phyloP scores from a whole-genome alignment of 2,329 filamentous ascomycete species.

The Hypoxylon sp. region DNA sequence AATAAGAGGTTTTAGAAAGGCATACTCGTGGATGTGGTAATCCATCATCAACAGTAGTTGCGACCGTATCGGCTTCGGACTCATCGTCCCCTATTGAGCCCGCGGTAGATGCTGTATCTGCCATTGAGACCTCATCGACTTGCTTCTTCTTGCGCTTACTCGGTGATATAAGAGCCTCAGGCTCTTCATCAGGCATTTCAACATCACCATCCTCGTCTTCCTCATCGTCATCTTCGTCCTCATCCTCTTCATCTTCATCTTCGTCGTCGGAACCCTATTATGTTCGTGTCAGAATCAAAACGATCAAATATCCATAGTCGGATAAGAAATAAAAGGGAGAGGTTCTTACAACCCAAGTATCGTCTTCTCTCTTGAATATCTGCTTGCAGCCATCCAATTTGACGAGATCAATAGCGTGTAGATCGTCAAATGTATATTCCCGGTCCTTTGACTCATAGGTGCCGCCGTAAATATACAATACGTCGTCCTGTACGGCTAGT shows the following conservation, averaged over 20 bases:
- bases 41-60: constrained; percentile 76
- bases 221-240: constrained; percentile 66
- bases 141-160: constrained; percentile 72
- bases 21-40: constrained; percentile 77
- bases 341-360: constrained; percentile 82
- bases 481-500: constrained; percentile 90
- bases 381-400: constrained; percentile 96
- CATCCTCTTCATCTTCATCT: constrained; percentile 64
- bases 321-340: constrained; percentile 58
- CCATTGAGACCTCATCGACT: constrained; percentile 59
- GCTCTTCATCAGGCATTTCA: constrained; percentile 65
- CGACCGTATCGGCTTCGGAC: constrained; percentile 61
- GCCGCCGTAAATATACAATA: constrained; percentile 93
- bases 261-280: constrained; percentile 68
- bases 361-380: constrained; percentile 85
- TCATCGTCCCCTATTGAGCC: constrained; percentile 60
- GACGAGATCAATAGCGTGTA: constrained; percentile 93
- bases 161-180: constrained; percentile 63
- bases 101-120: constrained; percentile 57
- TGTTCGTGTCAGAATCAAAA: constrained; percentile 28
- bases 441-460: constrained; percentile 96
- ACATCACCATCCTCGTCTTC: constrained; percentile 74
- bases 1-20: constrained; percentile 17
- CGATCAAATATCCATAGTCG: not conserved
- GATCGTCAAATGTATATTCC: constrained; percentile 95